Conservation (phyloP, 2,329 filamentous ascomycete species). For the Fusarium sp. region DNA sequence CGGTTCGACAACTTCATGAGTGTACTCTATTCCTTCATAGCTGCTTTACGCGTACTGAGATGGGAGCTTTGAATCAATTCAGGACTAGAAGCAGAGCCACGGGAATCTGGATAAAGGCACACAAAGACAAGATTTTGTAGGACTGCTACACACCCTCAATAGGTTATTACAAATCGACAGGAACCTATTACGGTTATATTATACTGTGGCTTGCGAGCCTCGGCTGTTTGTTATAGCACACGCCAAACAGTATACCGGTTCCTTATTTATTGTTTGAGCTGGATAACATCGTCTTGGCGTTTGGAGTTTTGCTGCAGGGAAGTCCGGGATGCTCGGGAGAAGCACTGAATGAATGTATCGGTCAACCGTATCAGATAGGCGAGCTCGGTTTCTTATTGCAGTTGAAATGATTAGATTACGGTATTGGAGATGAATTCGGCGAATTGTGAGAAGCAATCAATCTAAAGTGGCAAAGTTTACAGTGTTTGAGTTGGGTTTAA, state of each 20-base stretch:
- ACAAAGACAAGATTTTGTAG: too few relatives aligned
- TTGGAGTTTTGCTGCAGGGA: background rate
- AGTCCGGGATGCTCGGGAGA: constrained; percentile 31
- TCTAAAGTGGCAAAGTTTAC: too few relatives aligned
- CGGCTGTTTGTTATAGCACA: background rate
- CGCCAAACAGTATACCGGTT: too few relatives aligned
- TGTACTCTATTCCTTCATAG: background rate
- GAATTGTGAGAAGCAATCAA: too few relatives aligned
- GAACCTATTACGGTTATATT: constrained; percentile 13
- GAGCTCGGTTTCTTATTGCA: background rate
- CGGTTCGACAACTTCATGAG: background rate
- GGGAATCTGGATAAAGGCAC: too few relatives aligned
- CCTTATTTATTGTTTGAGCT: background rate
- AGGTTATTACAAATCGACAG: background rate
- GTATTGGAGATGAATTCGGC: background rate
- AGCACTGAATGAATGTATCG: constrained; percentile 15
- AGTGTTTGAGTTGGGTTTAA: background rate
- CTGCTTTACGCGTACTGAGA: background rate
- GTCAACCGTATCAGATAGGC: constrained; percentile 1
- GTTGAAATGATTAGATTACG: too few relatives aligned
- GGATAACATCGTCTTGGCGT: background rate
- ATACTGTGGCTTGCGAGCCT: background rate
- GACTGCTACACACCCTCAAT: constrained; percentile 22
- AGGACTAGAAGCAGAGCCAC: too few relatives aligned
- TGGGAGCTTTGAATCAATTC: too few relatives aligned